Base-by-base conservation (phyloP, 2,329 filamentous ascomycete genomes). In the Alternaria panax region DNA sequence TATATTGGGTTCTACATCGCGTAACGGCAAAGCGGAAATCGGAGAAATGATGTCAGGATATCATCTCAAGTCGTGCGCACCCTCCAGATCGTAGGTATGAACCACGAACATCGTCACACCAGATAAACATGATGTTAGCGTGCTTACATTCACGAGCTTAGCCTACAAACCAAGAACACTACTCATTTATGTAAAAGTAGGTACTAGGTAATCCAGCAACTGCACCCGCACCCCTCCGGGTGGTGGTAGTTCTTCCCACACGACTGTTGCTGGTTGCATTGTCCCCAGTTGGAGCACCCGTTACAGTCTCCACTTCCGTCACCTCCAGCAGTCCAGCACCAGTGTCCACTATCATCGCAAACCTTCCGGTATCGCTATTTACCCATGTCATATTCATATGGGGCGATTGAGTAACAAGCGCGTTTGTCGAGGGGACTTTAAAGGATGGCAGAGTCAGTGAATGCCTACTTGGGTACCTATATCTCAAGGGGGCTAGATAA, bases 331-430 rank as follows among this genome's bases (percentile, higher is more conserved):
- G 48, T 51, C 48, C 48, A 51, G 48, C 48, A 51, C 48, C 48
- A 51, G 25, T 51, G n/a, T 22, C 48, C 48, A 5, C 34, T 24
- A 30, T 51, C 34, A 51, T 34, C 48, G 2, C 48, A 51, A 24
- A 51, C 48, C 9, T 51, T 51, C 48, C 48, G 41, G 48, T 36
- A 41, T 22, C 48, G 48, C n/a, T 51, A 41, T 4, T 51, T 51
- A 16, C 48, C 48, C 5, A 51, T 22, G 20, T 51, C 25, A 30
- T 36, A 51, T 24, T 36, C 48, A 9, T 14, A 51, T 28, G 48
- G 48, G 18, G 48, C 24, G 24, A 4, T 7, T 22, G 48, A 51
- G 16, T 20, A 34, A 5, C 36, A 51, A 8, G 3, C 48, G n/a
- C 36, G 48, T 22, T 4, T 18, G 8, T n/a, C 12, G 36, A 51